These are phyloP conservation scores for Jacaranda mimosifolia DNA, from an alignment of 257 asterid species.

Conservation along the genomic window DNA sequence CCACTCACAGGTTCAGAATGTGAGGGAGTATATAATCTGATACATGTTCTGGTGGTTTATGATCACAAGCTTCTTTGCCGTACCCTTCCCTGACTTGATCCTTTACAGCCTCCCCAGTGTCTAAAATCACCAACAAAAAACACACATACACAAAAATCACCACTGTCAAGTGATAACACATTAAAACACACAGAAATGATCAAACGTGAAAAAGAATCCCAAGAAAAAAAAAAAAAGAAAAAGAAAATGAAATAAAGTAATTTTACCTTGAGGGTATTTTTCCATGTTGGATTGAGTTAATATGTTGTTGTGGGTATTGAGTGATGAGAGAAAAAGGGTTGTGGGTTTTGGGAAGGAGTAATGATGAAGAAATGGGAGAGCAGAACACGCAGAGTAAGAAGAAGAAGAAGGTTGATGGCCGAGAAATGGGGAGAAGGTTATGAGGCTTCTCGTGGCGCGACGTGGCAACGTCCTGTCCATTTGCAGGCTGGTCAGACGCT, in stretches of 20 bases:
- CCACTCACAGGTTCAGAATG: constrained; percentile 71
- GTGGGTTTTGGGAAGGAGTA: background rate
- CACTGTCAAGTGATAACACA: background rate
- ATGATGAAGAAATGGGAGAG: background rate
- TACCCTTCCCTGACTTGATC: constrained; percentile 52
- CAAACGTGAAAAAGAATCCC: background rate
- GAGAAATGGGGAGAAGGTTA: constrained; percentile 3
- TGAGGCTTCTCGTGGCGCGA: constrained; percentile 39
- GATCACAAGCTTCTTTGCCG: constrained; percentile 49
- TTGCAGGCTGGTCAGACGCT: constrained; percentile 25
- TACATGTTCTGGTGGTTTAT: constrained; percentile 38
- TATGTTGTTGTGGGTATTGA: background rate
- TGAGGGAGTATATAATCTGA: constrained; percentile 70
- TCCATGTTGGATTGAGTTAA: constrained; percentile 46
- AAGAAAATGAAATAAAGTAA: background rate
- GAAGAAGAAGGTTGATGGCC: background rate
- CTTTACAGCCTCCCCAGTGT: constrained; percentile 34
- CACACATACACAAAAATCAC: background rate
- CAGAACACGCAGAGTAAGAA: constrained; percentile 13
- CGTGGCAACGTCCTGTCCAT: constrained; percentile 65
- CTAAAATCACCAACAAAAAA: constrained; percentile 36
- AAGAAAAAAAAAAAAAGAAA: background rate
- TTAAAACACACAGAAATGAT: background rate
- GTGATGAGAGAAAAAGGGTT: constrained; percentile 22
- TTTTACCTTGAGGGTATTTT: constrained; percentile 48